These are phyloP conservation scores for Pleoardoris graminearum DNA, from an alignment of 2,329 filamentous ascomycete genomes.

Conservation along the genomic window DNA sequence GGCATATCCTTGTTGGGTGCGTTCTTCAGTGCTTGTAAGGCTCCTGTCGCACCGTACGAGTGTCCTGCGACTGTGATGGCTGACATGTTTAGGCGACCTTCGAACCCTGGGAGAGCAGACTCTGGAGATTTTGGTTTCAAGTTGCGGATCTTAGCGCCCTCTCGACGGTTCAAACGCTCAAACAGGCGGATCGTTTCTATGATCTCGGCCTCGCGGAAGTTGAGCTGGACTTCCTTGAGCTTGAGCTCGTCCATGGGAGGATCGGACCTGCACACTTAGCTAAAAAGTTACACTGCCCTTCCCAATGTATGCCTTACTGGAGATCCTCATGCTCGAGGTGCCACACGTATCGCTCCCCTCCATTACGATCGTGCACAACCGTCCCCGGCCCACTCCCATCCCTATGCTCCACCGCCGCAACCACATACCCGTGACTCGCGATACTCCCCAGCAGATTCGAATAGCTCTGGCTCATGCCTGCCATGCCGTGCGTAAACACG, in stretches of 20 bases:
- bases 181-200: constrained; percentile 51
- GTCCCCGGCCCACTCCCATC: constrained; percentile 53
- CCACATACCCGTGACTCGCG: constrained; percentile 51
- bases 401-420: constrained; percentile 53
- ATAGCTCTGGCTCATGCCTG: constrained; percentile 51
- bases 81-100: constrained; percentile 57
- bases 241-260: constrained; percentile 40
- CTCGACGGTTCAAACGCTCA: constrained; percentile 44
- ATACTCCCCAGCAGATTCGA: constrained; percentile 52
- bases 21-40: constrained; percentile 61
- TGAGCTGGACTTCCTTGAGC: constrained; percentile 49
- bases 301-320: constrained; percentile 16
- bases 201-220: constrained; percentile 52
- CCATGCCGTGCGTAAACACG: constrained; percentile 54
- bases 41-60: constrained; percentile 68
- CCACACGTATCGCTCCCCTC: constrained; percentile 40
- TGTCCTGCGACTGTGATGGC: constrained; percentile 64
- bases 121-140: constrained; percentile 56
- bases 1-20: constrained; percentile 50
- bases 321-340: constrained; percentile 44
- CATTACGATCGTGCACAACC: constrained; percentile 44
- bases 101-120: constrained; percentile 53
- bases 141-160: constrained; percentile 38
- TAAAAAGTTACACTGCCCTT: background rate
- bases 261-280: constrained; percentile 19